These are phyloP conservation scores for Sporobolomyces pararoseus DNA, from an alignment of 768 basidiomycete genomes.

Conservation along the genomic window DNA sequence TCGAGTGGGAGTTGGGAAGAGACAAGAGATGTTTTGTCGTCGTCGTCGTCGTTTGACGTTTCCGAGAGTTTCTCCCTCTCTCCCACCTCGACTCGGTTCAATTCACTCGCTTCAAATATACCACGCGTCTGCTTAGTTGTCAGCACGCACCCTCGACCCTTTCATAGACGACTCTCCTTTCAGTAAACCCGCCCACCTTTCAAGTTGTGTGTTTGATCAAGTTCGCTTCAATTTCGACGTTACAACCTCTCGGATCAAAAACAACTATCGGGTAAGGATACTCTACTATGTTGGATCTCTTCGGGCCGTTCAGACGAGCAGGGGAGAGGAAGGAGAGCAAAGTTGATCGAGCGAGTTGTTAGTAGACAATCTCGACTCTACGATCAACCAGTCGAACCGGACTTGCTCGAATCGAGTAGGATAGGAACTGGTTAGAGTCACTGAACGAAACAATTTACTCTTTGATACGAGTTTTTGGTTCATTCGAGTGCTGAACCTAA, in stretches of 20 bases:
- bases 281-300: background rate
- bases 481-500: background rate
- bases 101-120: background rate
- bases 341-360: constrained; percentile 1
- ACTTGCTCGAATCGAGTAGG: too few relatives aligned
- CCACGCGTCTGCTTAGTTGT: constrained; percentile 21
- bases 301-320: background rate
- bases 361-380: background rate
- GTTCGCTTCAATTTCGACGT: background rate
- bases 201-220: background rate
- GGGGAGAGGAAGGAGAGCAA: background rate
- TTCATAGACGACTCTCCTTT: background rate
- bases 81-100: background rate
- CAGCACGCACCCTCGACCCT: constrained; percentile 8
- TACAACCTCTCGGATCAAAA: background rate
- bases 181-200: background rate
- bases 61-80: background rate
- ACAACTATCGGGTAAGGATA: background rate
- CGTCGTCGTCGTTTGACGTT: background rate
- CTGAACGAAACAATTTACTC: too few relatives aligned
- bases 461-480: background rate
- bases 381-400: too few relatives aligned
- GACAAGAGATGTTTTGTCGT: background rate
- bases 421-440: too few relatives aligned
- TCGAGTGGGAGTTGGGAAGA: background rate